Conservation (phyloP, 495 filamentous ascomycete species). For the Ascobolus immersus region DNA sequence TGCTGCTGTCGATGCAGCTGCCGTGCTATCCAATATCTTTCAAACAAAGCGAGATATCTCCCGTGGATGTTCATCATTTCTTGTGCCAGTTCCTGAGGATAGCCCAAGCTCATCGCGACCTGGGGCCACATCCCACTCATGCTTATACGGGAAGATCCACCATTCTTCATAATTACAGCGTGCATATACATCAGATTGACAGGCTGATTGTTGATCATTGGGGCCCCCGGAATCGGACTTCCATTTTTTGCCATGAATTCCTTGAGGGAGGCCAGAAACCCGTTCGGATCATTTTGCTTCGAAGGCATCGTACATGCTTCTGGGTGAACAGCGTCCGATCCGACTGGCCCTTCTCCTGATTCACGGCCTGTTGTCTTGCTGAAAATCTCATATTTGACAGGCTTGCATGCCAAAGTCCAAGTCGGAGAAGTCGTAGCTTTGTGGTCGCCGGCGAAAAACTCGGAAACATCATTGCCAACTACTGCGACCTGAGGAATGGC, state of each 20-base stretch:
- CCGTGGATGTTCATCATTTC: not conserved
- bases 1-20: no score
- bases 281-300: slow-evolving; percentile 22
- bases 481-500: no score
- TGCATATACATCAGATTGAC: slow-evolving; percentile 54
- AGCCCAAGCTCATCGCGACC: slow-evolving; percentile 40
- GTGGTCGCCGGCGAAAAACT: no score
- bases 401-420: no score
- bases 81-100: slow-evolving; percentile 34
- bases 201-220: slow-evolving; percentile 39
- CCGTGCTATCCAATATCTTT: slow-evolving; percentile 25
- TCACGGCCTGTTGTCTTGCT: no score
- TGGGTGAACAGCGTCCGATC: no score
- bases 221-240: slow-evolving; percentile 42
- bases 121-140: slow-evolving; percentile 42
- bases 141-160: slow-evolving; percentile 51
- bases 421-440: no score
- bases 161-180: slow-evolving; percentile 43
- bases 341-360: no score
- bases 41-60: slow-evolving; percentile 29
- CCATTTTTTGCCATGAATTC: slow-evolving; percentile 45
- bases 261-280: slow-evolving; percentile 49
- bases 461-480: no score
- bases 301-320: slow-evolving; percentile 1
- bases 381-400: no score